Evolutionary conservation across 257 asterid genomes (phyloP).

Genomic region (Lycium ferocissimum): DNA sequence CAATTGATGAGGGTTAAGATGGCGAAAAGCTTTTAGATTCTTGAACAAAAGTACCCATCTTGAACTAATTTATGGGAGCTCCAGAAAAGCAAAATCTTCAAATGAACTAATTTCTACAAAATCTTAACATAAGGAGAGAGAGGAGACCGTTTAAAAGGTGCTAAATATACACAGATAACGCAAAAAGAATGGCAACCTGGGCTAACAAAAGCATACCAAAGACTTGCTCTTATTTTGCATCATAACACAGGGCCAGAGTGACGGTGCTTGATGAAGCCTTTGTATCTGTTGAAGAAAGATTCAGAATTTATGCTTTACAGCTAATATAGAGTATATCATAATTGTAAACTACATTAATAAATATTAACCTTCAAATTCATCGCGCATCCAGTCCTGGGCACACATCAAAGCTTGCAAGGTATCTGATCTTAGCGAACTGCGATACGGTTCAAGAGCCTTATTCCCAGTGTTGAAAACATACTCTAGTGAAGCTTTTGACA

Average conservation of each 20-base stretch:
- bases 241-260: conserved; percentile 26
- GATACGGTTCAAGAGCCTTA: conserved; percentile 55
- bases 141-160: conserved; percentile 1
- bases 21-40: conserved; percentile 19
- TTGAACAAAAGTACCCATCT: conserved; percentile 9
- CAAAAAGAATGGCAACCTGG: conserved; percentile 16
- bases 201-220: conserved; percentile 23
- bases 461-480: conserved; percentile 65
- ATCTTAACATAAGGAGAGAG: conserved; percentile 9
- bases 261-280: conserved; percentile 29
- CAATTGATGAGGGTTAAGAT: not conserved
- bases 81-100: conserved; percentile 7
- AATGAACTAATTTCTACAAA: conserved; percentile 29
- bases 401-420: conserved; percentile 87
- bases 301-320: not conserved
- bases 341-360: not conserved
- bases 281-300: conserved; percentile 23
- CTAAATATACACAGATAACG: conserved; percentile 26
- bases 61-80: conserved; percentile 25
- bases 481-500: conserved; percentile 68
- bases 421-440: conserved; percentile 72
- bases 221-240: conserved; percentile 28
- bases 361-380: conserved; percentile 50
- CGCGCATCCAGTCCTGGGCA: conserved; percentile 84
- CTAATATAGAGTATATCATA: not conserved